Base-by-base conservation (phyloP, 2,329 filamentous ascomycete genomes). In the Ceratocystis colombiana region DNA sequence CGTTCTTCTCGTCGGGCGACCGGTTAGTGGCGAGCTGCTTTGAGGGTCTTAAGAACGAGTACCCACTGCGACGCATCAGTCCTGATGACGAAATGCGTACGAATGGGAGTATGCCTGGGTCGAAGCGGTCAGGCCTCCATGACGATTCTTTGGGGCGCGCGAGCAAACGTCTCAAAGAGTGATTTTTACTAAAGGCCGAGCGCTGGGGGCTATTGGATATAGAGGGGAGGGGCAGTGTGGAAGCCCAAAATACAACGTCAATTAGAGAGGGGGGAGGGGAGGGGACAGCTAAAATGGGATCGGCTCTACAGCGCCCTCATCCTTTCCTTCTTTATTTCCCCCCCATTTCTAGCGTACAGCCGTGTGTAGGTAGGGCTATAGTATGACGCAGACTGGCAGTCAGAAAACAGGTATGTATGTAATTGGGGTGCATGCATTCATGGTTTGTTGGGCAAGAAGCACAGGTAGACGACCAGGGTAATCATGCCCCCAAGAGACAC, bases 21-120 rank as follows among this genome's bases (percentile, higher is more conserved):
- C 84, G 85, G 68, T 84, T 94, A 20, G 88, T 83, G 50, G 81
- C 85, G 48, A 94, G 96, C 73, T 96, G 91, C 73, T 99, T 99
- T 71, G 90, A 96, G 72, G 91, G 92, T 0, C 81, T 91, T 64
- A 90, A 90, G 75, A 85, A 85, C 69, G 90, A 94, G 72, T 99
- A 99, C 74, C 94, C 94, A 0, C 86, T 91, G 72, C 83, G 94
- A 6, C 84, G 93, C 62, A 92, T 99, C 50, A 96, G 88, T 71
- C 88, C 95, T 71, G 94, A 99, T 72, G 91, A 96, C 73, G 94
- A 97, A 75, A 96, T 97, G 66, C 82, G 90, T n/a, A 92, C 89
- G 0, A 30, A 59, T 17, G 87, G 87, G 55, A 96, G 90, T 74
- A 76, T 96, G 45, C 90, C 93, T 0, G 94, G 93, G 0, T 96